Base-by-base conservation (phyloP, 2,329 filamentous ascomycete genomes). In the Ophiocordyceps camponoti-saundersi region DNA sequence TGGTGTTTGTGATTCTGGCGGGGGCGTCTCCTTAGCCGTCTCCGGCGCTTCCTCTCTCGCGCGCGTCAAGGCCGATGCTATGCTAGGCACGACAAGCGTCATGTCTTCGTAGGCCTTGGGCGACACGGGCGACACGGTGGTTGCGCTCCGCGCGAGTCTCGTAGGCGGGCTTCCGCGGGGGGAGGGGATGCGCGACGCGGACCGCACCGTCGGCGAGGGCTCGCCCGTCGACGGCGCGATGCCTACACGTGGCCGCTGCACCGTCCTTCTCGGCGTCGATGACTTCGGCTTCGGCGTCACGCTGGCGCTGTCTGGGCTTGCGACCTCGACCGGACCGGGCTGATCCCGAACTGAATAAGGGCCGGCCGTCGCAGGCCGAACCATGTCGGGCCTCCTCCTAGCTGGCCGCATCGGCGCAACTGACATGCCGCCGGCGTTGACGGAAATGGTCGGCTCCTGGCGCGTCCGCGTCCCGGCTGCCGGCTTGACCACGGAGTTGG, bases 301-400 rank as follows among this genome's bases (percentile, higher is more conserved):
- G 57, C 64, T 72, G 22, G 61, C 52, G 40, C 57, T 64, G 42
- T 72, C 69, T 2, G 73, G 73, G 51, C 73, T 77, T 30, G 53
- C 58, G 15, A 53, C 47, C 39, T 64, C 63, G 26, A 61, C 43
- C 6, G 51, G 51, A 3, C 53, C 49, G 3, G 63, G 55, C 15
- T 73, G 71, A n/a, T 67, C 68, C 52, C 78, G 67, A 11, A 79
- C 70, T 20, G 78, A 81, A 57, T 82, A 82, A 0, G 78, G 78
- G 0, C 78, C 78, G 12, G 78, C 78, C 13, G 78, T 82, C 13
- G 78, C 78, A 32, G 78, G 78, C 48, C 78, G 69, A 26, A 72
- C 69, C 53, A 76, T 65, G 47, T 80, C 77, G 3, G 77, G 75
- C 41, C 74, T 67, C 53, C 70, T 72, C 58, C 71, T 73, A 41